phyloP scores from a whole-genome alignment of 23 red algal species.

The Gracilaria gracilis region DNA sequence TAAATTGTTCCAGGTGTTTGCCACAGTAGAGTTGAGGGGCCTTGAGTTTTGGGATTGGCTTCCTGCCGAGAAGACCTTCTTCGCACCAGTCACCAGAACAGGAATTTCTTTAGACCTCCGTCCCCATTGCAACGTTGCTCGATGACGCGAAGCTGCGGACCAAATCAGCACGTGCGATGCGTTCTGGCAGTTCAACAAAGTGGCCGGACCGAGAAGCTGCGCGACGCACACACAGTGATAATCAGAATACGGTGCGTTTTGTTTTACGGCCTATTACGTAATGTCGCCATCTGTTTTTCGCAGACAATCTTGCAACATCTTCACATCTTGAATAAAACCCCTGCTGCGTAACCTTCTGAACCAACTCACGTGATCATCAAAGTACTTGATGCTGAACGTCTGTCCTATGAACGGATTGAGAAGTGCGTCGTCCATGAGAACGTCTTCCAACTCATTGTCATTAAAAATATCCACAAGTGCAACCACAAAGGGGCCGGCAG shows the following conservation, averaged over 20 bases:
- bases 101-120: too few species aligned
- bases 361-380: conserved; percentile 67
- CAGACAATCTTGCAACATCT: conserved; percentile 80
- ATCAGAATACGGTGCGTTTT: conserved; percentile 96
- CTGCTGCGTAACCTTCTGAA: conserved; percentile 28
- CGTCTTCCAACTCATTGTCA: conserved; percentile 65
- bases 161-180: conserved; percentile 97
- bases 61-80: too few species aligned
- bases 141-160: conserved; percentile 91
- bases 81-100: too few species aligned
- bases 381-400: conserved; percentile 82
- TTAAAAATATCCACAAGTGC: conserved; percentile 85
- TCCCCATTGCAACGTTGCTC: too few species aligned
- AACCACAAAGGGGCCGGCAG: conserved; percentile 84
- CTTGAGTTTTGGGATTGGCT: too few species aligned
- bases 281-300: conserved; percentile 88
- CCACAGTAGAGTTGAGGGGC: too few species aligned
- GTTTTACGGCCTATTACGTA: conserved; percentile 93
- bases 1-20: too few species aligned
- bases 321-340: conserved; percentile 86
- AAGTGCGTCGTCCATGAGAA: conserved; percentile 66
- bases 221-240: conserved; percentile 85
- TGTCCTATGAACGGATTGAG: conserved; percentile 76
- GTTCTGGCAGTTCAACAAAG: conserved; percentile 94
- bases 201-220: conserved; percentile 73